phyloP scores from a whole-genome alignment of 768 basidiomycete species.

The Nidula microcarpa region DNA sequence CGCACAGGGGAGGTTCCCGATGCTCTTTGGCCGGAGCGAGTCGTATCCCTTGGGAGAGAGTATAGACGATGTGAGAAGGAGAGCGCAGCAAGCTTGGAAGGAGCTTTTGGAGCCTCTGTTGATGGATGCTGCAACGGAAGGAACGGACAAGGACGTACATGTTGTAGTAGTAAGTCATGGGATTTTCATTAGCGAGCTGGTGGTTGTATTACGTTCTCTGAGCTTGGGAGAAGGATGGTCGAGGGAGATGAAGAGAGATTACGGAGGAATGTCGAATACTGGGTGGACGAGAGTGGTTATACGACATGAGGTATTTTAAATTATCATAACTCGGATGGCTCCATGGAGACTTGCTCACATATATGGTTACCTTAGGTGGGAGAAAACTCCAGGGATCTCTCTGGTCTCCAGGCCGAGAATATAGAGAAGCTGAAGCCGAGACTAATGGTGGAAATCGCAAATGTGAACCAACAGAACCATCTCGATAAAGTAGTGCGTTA shows the following conservation, averaged over 20 bases:
- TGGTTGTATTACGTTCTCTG: not conserved
- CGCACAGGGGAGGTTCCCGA: slow-evolving; percentile 50
- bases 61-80: slow-evolving; percentile 51
- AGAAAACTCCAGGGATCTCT: no score
- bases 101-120: slow-evolving; percentile 55
- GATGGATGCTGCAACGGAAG: slow-evolving; percentile 31
- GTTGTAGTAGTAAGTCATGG: slow-evolving; percentile 6
- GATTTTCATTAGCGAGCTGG: not conserved
- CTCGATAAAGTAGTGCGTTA: slow-evolving; percentile 44
- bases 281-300: not conserved
- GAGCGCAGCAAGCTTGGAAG: slow-evolving; percentile 50
- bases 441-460: slow-evolving; percentile 41
- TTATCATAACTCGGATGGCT: no score
- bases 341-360: no score
- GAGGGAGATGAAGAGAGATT: not conserved
- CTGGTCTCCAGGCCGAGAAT: no score
- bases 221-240: not conserved
- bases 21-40: slow-evolving; percentile 37
- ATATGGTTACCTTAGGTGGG: no score
- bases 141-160: slow-evolving; percentile 32
- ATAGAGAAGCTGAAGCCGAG: no score
- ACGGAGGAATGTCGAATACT: not conserved
- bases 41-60: slow-evolving; percentile 75
- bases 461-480: slow-evolving; percentile 57
- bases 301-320: not conserved